Base-by-base conservation (phyloP, 2,329 filamentous ascomycete species). In the Neocucurbitaria cava region DNA sequence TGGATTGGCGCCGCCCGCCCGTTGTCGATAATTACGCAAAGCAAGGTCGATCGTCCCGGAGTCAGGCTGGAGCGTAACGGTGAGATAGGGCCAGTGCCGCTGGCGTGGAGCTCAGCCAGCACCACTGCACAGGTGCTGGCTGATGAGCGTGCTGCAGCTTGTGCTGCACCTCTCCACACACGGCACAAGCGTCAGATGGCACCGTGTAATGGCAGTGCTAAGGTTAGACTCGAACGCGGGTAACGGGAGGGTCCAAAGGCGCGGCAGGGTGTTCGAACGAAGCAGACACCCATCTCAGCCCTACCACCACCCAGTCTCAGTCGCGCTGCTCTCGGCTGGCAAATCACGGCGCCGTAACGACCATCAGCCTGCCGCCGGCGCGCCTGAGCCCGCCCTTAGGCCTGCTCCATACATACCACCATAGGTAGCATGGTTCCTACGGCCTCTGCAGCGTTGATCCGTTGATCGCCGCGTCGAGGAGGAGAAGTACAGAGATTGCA, bases 1-100 rank as follows among this genome's bases (percentile, higher is more conserved):
- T 51, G 58, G 46, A 52, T 54, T 54, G 62, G 52, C 49, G 43
- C 54, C 65, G 59, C 52, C 62, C 61, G 65, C 59, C 56, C 61
- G 56, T 61, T 59, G 58, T 59, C 55, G 57, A 61, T 61, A 49
- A 54, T 61, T 56, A 54, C 55, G 54, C 58, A 56, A 51, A 50
- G 20, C 58, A 58, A 49, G 52, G 48, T 47, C 63, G 60, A 66
- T 60, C 56, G 53, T 51, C 57, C 56, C 48, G 46, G 42, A 55
- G 59, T 52, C 56, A 56, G 56, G 56, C 49, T 49, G 40, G 46
- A 42, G 24, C 39, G 49, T 49, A 56, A 61, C 53, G 55, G 54
- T 60, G 54, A 60, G 58, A 58, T 56, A 52, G 52, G 47, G 45
- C 45, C 28, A 46, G 49, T 35, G 57, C 54, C 47, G 51, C 17